phyloP scores from a whole-genome alignment of 805 yeast species.

The Sugiyamaella valdiviana region DNA sequence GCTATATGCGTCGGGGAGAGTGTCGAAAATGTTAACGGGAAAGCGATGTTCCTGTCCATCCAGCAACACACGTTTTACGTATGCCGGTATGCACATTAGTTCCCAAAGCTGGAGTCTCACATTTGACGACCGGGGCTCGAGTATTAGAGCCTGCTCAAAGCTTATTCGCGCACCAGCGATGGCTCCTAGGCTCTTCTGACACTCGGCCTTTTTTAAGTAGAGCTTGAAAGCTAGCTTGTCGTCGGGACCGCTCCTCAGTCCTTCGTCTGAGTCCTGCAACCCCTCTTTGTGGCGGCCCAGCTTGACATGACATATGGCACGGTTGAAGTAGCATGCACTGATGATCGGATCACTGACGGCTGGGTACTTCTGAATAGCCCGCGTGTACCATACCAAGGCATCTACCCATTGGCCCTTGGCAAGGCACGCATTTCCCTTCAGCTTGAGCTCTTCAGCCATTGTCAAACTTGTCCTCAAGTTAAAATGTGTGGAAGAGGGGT shows the following conservation, averaged over 20 bases:
- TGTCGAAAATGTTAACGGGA: too few relatives aligned
- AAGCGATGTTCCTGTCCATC: too few relatives aligned
- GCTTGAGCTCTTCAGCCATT: constrained; percentile 9
- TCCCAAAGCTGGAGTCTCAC: constrained; percentile 12
- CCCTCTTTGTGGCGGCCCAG: constrained; percentile 15
- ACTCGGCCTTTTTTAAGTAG: constrained; percentile 14
- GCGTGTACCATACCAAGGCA: constrained; percentile 17
- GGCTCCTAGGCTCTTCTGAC: constrained; percentile 14
- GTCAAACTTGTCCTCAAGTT: too few relatives aligned
- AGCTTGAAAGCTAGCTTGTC: constrained; percentile 12
- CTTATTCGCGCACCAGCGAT: constrained; percentile 7
- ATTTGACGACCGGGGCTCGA: constrained; percentile 12
- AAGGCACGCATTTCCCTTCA: constrained; percentile 10
- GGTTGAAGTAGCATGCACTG: constrained; percentile 20
- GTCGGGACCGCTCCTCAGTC: constrained; percentile 10
- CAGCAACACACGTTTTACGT: constrained; percentile 5
- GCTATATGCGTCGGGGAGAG: too few relatives aligned
- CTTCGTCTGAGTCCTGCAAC: constrained; percentile 12
- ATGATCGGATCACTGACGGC: constrained; percentile 7
- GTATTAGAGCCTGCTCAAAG: constrained; percentile 12
- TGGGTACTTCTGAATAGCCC: constrained; percentile 16
- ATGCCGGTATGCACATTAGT: background rate
- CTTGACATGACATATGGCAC: constrained; percentile 21
- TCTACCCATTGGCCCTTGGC: constrained; percentile 9
- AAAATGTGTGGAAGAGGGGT: too few relatives aligned